Evolutionary conservation across 2,329 filamentous ascomycete species (phyloP).

Genomic region (Salinomyces thailandicus): DNA sequence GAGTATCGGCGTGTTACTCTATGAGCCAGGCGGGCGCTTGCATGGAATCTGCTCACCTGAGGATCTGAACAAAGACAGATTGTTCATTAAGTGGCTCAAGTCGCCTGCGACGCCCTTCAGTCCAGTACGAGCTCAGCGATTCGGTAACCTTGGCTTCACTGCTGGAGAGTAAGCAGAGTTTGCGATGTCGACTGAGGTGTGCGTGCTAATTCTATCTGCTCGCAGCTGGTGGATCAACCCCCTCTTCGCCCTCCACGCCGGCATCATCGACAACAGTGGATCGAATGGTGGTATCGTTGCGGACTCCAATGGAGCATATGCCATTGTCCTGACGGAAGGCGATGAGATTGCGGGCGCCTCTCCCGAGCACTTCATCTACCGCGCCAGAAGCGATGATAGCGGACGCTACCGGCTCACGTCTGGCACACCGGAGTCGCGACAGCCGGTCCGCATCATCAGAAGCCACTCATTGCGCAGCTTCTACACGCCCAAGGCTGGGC

Average conservation of each 20-base stretch:
- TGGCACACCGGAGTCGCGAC: slow-evolving; percentile 30
- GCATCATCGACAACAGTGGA: slow-evolving; percentile 37
- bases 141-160: slow-evolving; percentile 35
- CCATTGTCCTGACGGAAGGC: slow-evolving; percentile 32
- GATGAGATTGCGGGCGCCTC: slow-evolving; percentile 29
- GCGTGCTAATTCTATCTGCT: too few relatives aligned
- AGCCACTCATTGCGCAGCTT: slow-evolving; percentile 35
- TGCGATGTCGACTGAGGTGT: neutral
- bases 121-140: slow-evolving; percentile 26
- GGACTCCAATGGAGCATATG: slow-evolving; percentile 35
- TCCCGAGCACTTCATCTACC: slow-evolving; percentile 33
- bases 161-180: slow-evolving; percentile 33
- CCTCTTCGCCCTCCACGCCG: slow-evolving; percentile 37
- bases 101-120: slow-evolving; percentile 21
- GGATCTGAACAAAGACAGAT: slow-evolving; percentile 30
- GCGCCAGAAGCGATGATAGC: slow-evolving; percentile 28
- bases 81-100: slow-evolving; percentile 25
- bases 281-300: slow-evolving; percentile 33
- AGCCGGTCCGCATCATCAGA: slow-evolving; percentile 35
- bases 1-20: slow-evolving; percentile 31
- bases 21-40: slow-evolving; percentile 34
- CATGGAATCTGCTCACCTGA: slow-evolving; percentile 30
- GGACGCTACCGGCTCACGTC: slow-evolving; percentile 36
- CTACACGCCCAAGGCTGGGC: slow-evolving; percentile 36
- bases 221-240: slow-evolving; percentile 41